Base-by-base conservation (phyloP, 1,139 yeast genomes). In the Saccharomyces hybrid region DNA sequence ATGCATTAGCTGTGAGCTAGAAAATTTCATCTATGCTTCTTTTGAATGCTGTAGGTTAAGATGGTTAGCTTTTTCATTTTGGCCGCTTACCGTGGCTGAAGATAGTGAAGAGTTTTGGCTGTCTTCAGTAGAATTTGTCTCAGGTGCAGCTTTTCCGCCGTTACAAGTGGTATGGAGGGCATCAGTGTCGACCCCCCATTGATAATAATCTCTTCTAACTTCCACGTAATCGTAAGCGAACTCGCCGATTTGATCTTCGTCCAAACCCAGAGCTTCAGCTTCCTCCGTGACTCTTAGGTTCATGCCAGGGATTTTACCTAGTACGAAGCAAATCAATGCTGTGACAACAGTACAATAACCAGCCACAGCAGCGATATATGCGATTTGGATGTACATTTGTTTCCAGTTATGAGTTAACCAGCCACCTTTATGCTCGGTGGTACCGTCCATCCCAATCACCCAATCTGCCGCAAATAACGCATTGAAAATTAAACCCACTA, bases 161-260 rank as follows among this genome's bases (percentile, higher is more conserved):
- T 20, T 20, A 20, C 23, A 20, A 20, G 23, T 20, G 23, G 23
- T 20, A 20, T 20, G 23, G 23, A 20, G 23, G 23, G 23, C 23
- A 20, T 20, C 23, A 20, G 23, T 20, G 23, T 66, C 68, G 14
- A 64, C 66, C 14, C 75, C 76, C 84, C 84, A 88, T 62, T 88
- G 88, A 66, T 87, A 79, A 73, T 87, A 91, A 73, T 91, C 96
- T 70, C 98, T 82, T 73, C 98, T 82, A 25, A 91, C 96, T 75
- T 93, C 99, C 56, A 93, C 97, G 69, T 90, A 93, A 73, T 93
- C 98, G 70, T 91, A 93, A 25, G 99, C 99, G 74, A 93, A 93
- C 72, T 93, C 98, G 53, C 99, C 99, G 63, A 93, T 88, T 74
- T 93, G 97, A 72, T 89, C 96, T 71, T 93, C 98, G 71, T 93